phyloP scores from a whole-genome alignment of 176 grass and related monocot genomes.

The Oryza meridionalis region DNA sequence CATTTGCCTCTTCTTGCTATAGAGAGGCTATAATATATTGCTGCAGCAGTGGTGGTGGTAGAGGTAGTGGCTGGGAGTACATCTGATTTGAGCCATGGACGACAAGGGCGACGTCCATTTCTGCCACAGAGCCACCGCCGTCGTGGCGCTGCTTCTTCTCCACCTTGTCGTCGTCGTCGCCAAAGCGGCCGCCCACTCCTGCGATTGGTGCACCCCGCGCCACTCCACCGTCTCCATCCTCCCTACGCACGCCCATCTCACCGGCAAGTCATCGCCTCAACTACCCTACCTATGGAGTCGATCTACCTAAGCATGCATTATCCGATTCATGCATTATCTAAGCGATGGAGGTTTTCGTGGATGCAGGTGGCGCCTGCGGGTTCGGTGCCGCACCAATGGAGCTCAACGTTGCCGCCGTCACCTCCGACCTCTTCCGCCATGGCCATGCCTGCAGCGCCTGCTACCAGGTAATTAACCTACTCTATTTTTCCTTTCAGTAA shows the following conservation, averaged over 20 bases:
- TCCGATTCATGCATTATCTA: too few species aligned
- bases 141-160: not conserved
- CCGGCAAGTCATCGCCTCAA: not conserved
- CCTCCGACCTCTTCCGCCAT: conserved; percentile 25
- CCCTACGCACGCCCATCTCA: not conserved
- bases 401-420: conserved; percentile 42
- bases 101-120: conserved; percentile 1
- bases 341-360: too few species aligned
- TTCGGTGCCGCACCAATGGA: conserved; percentile 28
- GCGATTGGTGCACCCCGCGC: conserved; percentile 56
- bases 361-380: conserved; percentile 44
- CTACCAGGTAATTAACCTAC: conserved; percentile 46
- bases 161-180: not conserved
- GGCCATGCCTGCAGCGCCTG: conserved; percentile 55
- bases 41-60: too few species aligned
- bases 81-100: not conserved
- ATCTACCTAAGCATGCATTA: too few species aligned
- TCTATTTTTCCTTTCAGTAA: not conserved
- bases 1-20: too few species aligned
- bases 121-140: not conserved
- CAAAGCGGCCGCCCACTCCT: not conserved
- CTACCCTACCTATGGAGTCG: too few species aligned
- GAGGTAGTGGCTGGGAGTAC: too few species aligned
- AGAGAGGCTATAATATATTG: too few species aligned
- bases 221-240: conserved; percentile 48